A percentile compares a stretch with the other conserved stretches of the same genome.
Conservation (phyloP, 1,139 yeast genomes). For the Diutina ranongensis region DNA sequence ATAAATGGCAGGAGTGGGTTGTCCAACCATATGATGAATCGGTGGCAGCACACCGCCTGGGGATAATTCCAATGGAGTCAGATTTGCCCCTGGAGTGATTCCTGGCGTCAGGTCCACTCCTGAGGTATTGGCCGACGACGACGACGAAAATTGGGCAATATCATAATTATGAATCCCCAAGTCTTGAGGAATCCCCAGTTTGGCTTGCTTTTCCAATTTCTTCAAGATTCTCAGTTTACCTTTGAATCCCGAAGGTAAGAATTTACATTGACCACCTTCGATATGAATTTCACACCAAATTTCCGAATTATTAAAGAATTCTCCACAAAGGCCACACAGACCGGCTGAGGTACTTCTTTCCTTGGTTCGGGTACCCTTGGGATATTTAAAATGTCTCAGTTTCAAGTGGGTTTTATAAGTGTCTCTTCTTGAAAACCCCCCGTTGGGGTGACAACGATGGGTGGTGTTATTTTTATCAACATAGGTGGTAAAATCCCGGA, state of each 20-base stretch:
- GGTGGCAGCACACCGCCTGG: not conserved
- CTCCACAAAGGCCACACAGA: constrained; percentile 47
- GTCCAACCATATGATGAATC: not conserved
- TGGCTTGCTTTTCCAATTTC: constrained; percentile 24
- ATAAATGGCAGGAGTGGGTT: not conserved
- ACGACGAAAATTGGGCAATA: not conserved
- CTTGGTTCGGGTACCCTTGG: constrained; percentile 42
- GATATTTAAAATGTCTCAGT: constrained; percentile 47
- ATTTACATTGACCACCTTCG: constrained; percentile 27
- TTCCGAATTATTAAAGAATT: constrained; percentile 32
- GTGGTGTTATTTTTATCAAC: constrained; percentile 13
- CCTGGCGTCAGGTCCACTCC: constrained; percentile 2
- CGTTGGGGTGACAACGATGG: constrained; percentile 43
- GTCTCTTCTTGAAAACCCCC: constrained; percentile 48
- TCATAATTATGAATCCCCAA: not conserved
- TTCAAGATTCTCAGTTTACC: constrained; percentile 39
- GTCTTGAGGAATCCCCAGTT: constrained; percentile 2
- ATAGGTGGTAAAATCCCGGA: constrained; percentile 19
- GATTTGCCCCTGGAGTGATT: not conserved
- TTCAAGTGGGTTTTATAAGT: constrained; percentile 48
- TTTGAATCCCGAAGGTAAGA: constrained; percentile 44
- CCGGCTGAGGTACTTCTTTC: constrained; percentile 36
- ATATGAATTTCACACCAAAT: constrained; percentile 43
- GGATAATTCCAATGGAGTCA: not conserved
- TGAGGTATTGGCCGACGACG: not conserved